Conservation (phyloP, 345 rosid genomes). For the Boechera divaricarpa region DNA sequence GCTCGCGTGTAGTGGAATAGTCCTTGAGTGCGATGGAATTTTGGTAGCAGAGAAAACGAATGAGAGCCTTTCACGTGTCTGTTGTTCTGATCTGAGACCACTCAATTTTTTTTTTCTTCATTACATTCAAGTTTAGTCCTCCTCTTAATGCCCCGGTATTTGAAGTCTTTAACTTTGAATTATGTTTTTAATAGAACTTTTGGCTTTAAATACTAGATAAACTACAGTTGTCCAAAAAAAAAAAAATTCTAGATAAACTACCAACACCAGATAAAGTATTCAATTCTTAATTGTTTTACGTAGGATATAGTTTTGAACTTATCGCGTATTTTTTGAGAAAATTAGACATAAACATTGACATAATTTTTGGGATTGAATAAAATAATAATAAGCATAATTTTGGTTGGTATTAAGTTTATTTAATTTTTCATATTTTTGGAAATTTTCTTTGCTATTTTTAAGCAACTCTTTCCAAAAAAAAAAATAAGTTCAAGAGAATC, state of each 20-base stretch:
- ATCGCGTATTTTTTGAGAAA: too few relatives aligned
- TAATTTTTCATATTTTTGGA: background rate
- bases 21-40: background rate
- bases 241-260: too few relatives aligned
- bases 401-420: too few relatives aligned
- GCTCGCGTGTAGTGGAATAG: constrained; percentile 34
- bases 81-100: background rate
- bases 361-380: too few relatives aligned
- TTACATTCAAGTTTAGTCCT: background rate
- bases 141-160: background rate
- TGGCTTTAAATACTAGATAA: too few relatives aligned
- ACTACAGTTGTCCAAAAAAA: too few relatives aligned
- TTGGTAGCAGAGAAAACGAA: constrained; percentile 5
- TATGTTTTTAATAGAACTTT: background rate
- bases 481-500: too few relatives aligned
- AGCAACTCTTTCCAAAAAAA: background rate
- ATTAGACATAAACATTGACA: background rate
- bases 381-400: too few relatives aligned
- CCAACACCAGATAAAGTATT: too few relatives aligned
- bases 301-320: background rate
- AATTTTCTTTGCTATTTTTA: background rate
- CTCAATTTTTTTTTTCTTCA: background rate
- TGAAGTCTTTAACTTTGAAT: background rate
- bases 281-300: background rate
- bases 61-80: constrained; percentile 26